These are phyloP conservation scores for Fusarium odoratissimum DNA, from an alignment of 2,329 filamentous ascomycete genomes.

Conservation along the genomic window DNA sequence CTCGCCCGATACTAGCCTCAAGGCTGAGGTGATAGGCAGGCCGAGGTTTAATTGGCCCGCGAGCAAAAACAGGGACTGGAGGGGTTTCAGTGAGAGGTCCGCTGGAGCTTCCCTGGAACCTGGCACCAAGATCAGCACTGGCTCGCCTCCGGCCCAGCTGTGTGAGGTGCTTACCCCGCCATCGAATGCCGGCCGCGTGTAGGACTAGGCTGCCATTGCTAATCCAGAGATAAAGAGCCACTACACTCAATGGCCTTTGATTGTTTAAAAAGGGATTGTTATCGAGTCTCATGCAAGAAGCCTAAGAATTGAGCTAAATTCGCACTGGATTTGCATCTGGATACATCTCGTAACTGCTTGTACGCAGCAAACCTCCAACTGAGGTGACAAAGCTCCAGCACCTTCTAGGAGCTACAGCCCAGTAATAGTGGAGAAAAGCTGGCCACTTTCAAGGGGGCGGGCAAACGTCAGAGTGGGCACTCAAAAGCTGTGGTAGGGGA, in stretches of 20 bases:
- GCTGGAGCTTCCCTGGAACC: slow-evolving; percentile 15
- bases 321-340: not conserved
- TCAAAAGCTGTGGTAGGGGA: slow-evolving; percentile 6
- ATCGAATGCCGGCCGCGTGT: slow-evolving; percentile 35
- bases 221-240: not conserved
- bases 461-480: slow-evolving; percentile 37
- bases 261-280: not conserved
- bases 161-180: slow-evolving; percentile 33
- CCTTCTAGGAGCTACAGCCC: slow-evolving; percentile 40
- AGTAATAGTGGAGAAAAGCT: slow-evolving; percentile 37
- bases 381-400: slow-evolving; percentile 38
- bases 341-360: slow-evolving; percentile 18
- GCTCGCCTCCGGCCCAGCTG: not conserved
- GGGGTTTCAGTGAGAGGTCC: slow-evolving; percentile 13
- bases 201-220: slow-evolving; percentile 21
- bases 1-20: slow-evolving; percentile 35
- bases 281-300: not conserved
- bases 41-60: slow-evolving; percentile 23
- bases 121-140: not conserved
- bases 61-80: slow-evolving; percentile 6
- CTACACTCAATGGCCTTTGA: not conserved
- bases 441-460: slow-evolving; percentile 13
- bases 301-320: not conserved
- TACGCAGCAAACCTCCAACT: slow-evolving; percentile 1
- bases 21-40: slow-evolving; percentile 36